Conservation (phyloP, 2,329 filamentous ascomycete species). For the Rugonectria rugulosa region DNA sequence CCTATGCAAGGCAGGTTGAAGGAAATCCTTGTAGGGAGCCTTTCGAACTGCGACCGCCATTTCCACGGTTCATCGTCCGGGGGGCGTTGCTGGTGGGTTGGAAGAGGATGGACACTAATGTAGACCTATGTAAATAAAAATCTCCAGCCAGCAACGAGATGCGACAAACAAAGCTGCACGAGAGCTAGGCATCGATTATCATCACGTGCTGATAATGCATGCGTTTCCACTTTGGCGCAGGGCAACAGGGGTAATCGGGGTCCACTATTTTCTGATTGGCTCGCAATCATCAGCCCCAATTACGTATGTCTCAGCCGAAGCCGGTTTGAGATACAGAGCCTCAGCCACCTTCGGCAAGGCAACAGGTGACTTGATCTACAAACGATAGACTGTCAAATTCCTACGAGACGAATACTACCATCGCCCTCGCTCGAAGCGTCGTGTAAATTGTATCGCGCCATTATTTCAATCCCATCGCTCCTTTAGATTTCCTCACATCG, state of each 20-base stretch:
- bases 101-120: slow-evolving; percentile 24
- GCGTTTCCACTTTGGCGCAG: slow-evolving; percentile 5
- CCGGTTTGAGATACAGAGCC: slow-evolving; percentile 23
- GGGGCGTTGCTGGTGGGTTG: slow-evolving; percentile 22
- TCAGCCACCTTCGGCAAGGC: slow-evolving; percentile 36
- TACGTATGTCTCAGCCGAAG: slow-evolving; percentile 40
- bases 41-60: slow-evolving; percentile 65
- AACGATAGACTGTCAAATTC: slow-evolving; percentile 6
- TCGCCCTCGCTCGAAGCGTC: slow-evolving; percentile 8
- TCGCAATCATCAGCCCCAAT: slow-evolving; percentile 26
- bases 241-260: slow-evolving; percentile 18
- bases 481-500: slow-evolving; percentile 3
- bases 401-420: slow-evolving; percentile 3
- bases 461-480: neutral
- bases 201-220: slow-evolving; percentile 42
- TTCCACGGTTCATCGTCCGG: slow-evolving; percentile 54
- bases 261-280: slow-evolving; percentile 30
- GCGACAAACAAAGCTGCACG: slow-evolving; percentile 26
- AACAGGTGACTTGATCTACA: slow-evolving; percentile 35
- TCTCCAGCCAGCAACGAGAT: slow-evolving; percentile 43
- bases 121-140: slow-evolving; percentile 44
- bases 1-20: slow-evolving; percentile 87
- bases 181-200: slow-evolving; percentile 24
- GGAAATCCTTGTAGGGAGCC: slow-evolving; percentile 82
- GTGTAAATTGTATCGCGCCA: slow-evolving; percentile 16